phyloP scores from a whole-genome alignment of 164 flowering plant species.

The Cinnamomum chago region DNA sequence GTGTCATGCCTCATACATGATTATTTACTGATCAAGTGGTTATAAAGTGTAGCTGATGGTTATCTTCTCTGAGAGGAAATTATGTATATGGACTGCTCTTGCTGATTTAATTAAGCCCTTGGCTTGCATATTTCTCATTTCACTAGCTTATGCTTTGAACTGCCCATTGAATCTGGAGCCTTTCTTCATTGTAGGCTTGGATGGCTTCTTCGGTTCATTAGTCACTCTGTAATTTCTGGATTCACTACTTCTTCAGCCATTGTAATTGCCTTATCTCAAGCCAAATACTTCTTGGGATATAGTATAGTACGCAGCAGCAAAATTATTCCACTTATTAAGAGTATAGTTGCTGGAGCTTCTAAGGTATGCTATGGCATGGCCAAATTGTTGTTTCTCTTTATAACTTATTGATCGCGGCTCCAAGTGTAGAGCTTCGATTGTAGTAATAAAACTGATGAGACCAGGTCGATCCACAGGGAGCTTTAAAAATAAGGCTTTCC shows the following conservation, averaged over 20 bases:
- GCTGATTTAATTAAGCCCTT: neutral
- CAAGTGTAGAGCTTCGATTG: no score
- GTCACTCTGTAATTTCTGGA: slow-evolving; percentile 97
- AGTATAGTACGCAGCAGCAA: slow-evolving; percentile 67
- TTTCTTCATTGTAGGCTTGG: slow-evolving; percentile 59
- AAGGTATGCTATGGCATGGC: slow-evolving; percentile 39
- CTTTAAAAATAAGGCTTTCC: no score
- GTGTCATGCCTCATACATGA: neutral
- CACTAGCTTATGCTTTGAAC: neutral
- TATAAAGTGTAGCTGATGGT: neutral
- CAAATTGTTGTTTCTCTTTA: neutral
- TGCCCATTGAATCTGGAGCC: neutral
- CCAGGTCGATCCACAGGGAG: no score
- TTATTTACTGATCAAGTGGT: neutral
- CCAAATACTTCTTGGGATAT: slow-evolving; percentile 93
- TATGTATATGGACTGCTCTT: neutral
- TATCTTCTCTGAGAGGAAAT: neutral
- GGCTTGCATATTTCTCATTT: neutral
- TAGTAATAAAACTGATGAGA: no score
- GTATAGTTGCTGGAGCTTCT: slow-evolving; percentile 70
- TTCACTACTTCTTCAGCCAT: slow-evolving; percentile 95
- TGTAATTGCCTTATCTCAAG: slow-evolving; percentile 90
- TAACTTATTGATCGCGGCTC: no score
- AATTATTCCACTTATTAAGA: slow-evolving; percentile 72
- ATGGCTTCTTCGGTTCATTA: slow-evolving; percentile 93